These are phyloP conservation scores for Tolypocladium cylindrosporum DNA, from an alignment of 2,329 filamentous ascomycete genomes.

Conservation along the genomic window DNA sequence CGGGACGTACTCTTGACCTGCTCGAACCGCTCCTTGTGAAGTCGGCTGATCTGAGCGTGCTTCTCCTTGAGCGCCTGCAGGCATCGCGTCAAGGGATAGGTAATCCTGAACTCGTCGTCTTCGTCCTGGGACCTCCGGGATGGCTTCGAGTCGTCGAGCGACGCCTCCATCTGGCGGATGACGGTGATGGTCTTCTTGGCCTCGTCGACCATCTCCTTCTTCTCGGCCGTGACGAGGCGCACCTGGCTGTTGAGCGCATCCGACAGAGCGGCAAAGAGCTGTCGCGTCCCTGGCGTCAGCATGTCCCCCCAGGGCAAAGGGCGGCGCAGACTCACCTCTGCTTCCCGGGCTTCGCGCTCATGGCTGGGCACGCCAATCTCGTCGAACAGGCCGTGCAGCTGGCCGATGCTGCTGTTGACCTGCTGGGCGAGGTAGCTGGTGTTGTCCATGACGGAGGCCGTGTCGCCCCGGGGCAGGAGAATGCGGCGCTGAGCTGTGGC, in stretches of 20 bases:
- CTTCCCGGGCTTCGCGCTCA: conserved; percentile 82
- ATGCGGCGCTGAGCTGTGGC: not conserved
- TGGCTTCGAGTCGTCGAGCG: conserved; percentile 64
- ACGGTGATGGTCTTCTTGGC: conserved; percentile 73
- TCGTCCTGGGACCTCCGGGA: conserved; percentile 54
- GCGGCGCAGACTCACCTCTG: conserved; percentile 51
- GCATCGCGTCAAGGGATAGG: conserved; percentile 74
- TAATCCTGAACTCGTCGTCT: conserved; percentile 62
- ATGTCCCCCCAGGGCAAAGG: not conserved
- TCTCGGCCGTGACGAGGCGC: conserved; percentile 74
- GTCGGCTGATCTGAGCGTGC: conserved; percentile 65
- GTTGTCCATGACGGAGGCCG: conserved; percentile 33
- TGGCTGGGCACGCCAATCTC: conserved; percentile 93
- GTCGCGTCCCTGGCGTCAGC: not conserved
- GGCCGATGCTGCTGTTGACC: conserved; percentile 86
- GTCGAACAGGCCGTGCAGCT: conserved; percentile 90
- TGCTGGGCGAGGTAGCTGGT: conserved; percentile 89
- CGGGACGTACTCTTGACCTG: conserved; percentile 75
- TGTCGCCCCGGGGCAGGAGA: not conserved
- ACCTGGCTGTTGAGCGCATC: conserved; percentile 89
- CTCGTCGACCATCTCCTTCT: conserved; percentile 83
- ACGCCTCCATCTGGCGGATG: conserved; percentile 89
- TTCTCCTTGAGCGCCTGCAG: conserved; percentile 77
- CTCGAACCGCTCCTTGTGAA: conserved; percentile 87
- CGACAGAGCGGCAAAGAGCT: conserved; percentile 88